Evolutionary conservation across 257 asterid species (phyloP).

Genomic region (Nicotiana tomentosiformis): DNA sequence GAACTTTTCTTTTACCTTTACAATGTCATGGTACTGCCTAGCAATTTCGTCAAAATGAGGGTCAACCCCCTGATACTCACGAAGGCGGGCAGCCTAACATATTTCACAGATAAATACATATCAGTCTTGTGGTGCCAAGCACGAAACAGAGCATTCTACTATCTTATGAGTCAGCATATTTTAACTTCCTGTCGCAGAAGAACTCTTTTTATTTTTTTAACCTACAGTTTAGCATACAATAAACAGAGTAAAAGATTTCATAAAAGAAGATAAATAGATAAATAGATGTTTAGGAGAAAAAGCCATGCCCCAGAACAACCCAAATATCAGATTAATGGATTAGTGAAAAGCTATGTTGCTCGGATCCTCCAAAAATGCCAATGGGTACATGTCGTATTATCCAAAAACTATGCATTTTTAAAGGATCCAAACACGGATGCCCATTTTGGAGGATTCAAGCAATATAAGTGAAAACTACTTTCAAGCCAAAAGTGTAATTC

Average conservation of each 20-base stretch:
- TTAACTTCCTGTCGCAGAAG: background rate
- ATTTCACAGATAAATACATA: constrained; percentile 12
- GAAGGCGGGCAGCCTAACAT: constrained; percentile 72
- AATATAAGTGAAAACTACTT: background rate
- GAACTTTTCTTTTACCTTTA: constrained; percentile 49
- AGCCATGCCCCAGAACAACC: background rate
- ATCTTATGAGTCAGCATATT: background rate
- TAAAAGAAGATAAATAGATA: background rate
- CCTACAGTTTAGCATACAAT: background rate
- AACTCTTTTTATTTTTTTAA: background rate
- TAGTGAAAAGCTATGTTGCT: too few species aligned
- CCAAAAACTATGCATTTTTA: too few species aligned
- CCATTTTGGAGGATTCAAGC: too few species aligned
- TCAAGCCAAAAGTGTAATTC: background rate
- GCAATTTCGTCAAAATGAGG: constrained; percentile 94
- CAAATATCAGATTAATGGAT: background rate
- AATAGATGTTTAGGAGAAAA: background rate
- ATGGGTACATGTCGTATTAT: too few species aligned
- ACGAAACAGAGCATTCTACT: background rate
- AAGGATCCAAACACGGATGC: too few species aligned
- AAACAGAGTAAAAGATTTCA: background rate
- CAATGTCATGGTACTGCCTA: constrained; percentile 91
- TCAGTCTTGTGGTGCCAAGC: background rate
- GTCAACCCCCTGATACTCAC: constrained; percentile 98
- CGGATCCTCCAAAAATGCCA: too few species aligned